A percentile compares a stretch with the other conserved stretches of the same genome.
phyloP scores from a whole-genome alignment of 768 basidiomycete genomes.

The Gloeopeniophorella convolvens region DNA sequence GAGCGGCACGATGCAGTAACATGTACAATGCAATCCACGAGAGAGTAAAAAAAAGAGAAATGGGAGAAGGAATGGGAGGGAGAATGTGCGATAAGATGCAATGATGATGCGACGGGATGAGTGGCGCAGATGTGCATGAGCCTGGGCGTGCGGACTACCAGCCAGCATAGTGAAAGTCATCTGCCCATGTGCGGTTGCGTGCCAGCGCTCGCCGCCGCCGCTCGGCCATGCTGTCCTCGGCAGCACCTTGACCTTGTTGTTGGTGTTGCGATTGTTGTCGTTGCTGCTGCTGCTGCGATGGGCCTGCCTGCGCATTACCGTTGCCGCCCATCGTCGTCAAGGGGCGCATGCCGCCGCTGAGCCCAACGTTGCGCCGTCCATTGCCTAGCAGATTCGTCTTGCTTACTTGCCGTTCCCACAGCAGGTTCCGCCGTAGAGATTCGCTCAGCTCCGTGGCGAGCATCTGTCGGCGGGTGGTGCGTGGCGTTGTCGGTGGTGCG shows the following conservation, averaged over 20 bases:
- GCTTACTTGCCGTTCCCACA: conserved; percentile 75
- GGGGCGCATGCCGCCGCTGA: conserved; percentile 30
- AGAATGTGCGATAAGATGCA: not conserved
- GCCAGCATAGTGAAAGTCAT: conserved; percentile 59
- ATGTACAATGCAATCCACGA: conserved; percentile 17
- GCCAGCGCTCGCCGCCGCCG: conserved; percentile 38
- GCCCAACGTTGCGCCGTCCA: conserved; percentile 25
- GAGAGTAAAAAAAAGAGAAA: not conserved
- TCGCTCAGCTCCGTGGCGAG: conserved; percentile 81
- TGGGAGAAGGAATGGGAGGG: not conserved
- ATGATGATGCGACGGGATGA: not conserved
- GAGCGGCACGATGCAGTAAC: conserved; percentile 11
- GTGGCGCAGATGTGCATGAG: too few relatives aligned
- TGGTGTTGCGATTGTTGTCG: conserved; percentile 16
- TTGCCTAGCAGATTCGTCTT: conserved; percentile 39
- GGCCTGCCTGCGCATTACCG: conserved; percentile 5
- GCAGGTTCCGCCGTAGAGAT: conserved; percentile 68
- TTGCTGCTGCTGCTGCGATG: conserved; percentile 36
- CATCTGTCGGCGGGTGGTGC: conserved; percentile 81
- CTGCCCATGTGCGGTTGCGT: conserved; percentile 61
- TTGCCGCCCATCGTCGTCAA: conserved; percentile 26
- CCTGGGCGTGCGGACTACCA: conserved; percentile 39
- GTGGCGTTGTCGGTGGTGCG: conserved; percentile 67
- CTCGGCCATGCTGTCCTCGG: not conserved
- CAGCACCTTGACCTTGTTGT: not conserved